Evolutionary conservation across 345 rosid genomes (phyloP), one percentile per base, ranked within the genome.

Genomic region (Euphorbia peplus): DNA sequence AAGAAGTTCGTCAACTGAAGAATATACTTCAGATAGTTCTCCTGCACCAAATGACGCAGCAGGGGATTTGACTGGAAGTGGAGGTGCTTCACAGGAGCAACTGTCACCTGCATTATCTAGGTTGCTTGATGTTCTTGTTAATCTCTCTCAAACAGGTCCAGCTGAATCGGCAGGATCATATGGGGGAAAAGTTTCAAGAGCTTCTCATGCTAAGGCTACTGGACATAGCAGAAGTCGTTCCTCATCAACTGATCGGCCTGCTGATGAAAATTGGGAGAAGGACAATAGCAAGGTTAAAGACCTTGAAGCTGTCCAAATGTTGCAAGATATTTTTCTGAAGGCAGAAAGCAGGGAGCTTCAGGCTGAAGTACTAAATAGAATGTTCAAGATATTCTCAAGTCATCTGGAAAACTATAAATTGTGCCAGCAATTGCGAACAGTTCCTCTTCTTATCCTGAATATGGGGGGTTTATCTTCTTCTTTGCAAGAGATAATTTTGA

Each of bases 251-350:
- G 99, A 91, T 60, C 79, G 75, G 35, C 55, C 83, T 80, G 84
- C 78, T 72, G 96, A 90, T 75, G 92, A 86, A 73, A 79, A 71
- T 70, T 87, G 99, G 93, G 98, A 88, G 55, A 82, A 83, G 76
- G 96, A 84, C 64, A 88, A 80, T 75, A 75, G 70, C 78, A 90
- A 90, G 83, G 92, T 95, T 66, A 95, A 92, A 81, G 99, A 95
- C 86, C 95, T 95, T 79, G 98, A 95, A 81, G 99, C 99, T 65
- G 92, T 95, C 70, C 99, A 92, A 82, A 87, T 95, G 92, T 82
- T 95, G 80, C 99, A 90, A 73, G 97, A 95, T 79, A 88, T 95
- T 58, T 90, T 92, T 74, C 92, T 95, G 63, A 95, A 95, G 85
- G 99, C 98, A 55, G 85, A 85, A 73, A 85, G 76, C 77, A 80